Base-by-base conservation (phyloP, 331 rosid genomes). In the Dryas integrifolia region DNA sequence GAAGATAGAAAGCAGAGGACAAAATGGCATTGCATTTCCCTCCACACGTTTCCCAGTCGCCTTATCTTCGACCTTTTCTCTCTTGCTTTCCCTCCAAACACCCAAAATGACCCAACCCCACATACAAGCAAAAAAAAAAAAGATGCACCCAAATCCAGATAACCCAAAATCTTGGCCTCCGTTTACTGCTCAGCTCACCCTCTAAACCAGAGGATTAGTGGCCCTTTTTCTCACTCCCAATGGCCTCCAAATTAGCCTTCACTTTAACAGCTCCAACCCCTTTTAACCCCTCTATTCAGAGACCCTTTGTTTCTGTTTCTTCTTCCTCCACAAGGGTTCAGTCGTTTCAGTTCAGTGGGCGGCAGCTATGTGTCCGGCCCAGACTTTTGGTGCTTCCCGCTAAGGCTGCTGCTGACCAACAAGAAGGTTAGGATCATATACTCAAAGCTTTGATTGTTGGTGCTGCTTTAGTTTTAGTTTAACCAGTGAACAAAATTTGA, bases 321-420 rank as follows among this genome's bases (percentile, higher is more conserved):
- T 69, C 82, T 7, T 67, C 83, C 64, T 40, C 80, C 47, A 41
- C 81, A 4, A 75, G 79, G 68, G 52, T 78, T 46, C 94, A 75
- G 44, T 81, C 85, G 12, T 44, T 79, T 85, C 89, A 76, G 50
- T 74, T 86, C 85, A 63, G 74, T 66, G 85, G 69, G 52, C 83
- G 81, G 38, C 84, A 75, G 8, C 61, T 84, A 0, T 73, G 82
- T 67, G 83, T 82, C 68, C 95, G 83, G 13, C 95, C 95, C 67
- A 76, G 76, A 6, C 46, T 87, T 30, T 69, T 87, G 9, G 5
- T 82, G 55, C 75, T 84, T 26, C 81, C 96, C 41, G 66, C 74
- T 56, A 87, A 76, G 75, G 98, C 98, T 66, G 69, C 97, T 5
- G 80, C 97, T 51, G 96, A 94, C 62, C 89, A 85, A 77, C 95